Evolutionary conservation across 176 grass and related monocot species (phyloP), one percentile per base, ranked within the genome.

Genomic region (Eleusine coracana): DNA sequence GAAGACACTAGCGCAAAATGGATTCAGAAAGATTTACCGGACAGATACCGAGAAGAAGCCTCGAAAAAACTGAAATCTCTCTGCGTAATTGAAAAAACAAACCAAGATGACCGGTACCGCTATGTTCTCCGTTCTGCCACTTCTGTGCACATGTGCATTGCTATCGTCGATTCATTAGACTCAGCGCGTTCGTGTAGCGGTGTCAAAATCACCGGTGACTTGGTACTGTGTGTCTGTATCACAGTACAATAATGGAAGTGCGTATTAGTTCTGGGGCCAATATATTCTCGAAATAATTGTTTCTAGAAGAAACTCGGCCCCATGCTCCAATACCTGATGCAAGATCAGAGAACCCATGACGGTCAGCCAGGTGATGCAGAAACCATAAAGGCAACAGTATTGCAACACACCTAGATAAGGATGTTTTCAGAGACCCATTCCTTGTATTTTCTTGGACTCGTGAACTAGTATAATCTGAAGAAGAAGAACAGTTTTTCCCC

Each of bases 321-420:
- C 55, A 20, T 3, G 23, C 10, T 10, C 80, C 45, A 20, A 3
- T 11, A 25, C 10, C 23, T 42, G 70, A 75, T 49, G 63, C n/a
- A 13, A 11, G 21, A 9, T 55, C 31, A 48, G 45, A 7, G 10
- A 77, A 71, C 73, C 72, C 85, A 71, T 81, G 73, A 64, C 77
- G 54, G 73, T 8, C 55, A 45, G 55, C 65, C 64, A 55, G 62
- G 67, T 12, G 65, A 42, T 64, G 64, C 50, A 74, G 61, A 75
- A 46, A 77, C 55, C 55, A 37, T 73, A 37, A 77, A 58, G 20
- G 55, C 55, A 78, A 65, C 67, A 73, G 37, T 46, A 72, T 17
- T 4, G 27, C 20, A 76, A 31, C 78, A 31, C 78, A 68, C 78
- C 77, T 37, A 74, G 70, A 69, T 46, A 75, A 74, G 46, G 69